phyloP scores from a whole-genome alignment of 352 stramenopile species.

The Phytophthora europaea region DNA sequence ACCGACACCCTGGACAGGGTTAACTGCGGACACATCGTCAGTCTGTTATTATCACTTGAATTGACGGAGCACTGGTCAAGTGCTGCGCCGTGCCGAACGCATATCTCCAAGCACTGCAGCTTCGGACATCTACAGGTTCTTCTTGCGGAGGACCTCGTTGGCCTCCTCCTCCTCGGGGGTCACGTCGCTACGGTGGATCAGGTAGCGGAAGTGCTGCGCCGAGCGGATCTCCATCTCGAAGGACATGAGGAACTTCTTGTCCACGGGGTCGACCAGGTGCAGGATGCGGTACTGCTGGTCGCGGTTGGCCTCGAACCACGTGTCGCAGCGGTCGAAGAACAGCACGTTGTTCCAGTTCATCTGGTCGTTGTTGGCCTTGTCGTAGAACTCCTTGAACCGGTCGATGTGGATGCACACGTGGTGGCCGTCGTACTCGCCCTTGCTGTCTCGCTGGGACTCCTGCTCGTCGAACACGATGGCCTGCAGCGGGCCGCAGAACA shows the following conservation, averaged over 20 bases:
- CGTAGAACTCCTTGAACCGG: slow-evolving; percentile 73
- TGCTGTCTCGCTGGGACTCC: slow-evolving; percentile 58
- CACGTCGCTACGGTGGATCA: slow-evolving; percentile 68
- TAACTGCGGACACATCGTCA: slow-evolving; percentile 19
- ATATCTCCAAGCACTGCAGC: slow-evolving; percentile 14
- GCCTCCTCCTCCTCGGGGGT: slow-evolving; percentile 59
- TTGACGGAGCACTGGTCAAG: slow-evolving; percentile 29
- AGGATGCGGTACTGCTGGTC: slow-evolving; percentile 83
- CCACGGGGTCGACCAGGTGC: slow-evolving; percentile 68
- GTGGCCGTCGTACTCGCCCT: slow-evolving; percentile 79
- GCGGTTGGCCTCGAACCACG: slow-evolving; percentile 68
- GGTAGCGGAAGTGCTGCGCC: slow-evolving; percentile 73
- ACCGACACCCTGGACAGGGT: background rate
- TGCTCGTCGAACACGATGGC: slow-evolving; percentile 74
- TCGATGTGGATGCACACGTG: slow-evolving; percentile 83
- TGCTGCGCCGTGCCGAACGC: slow-evolving; percentile 26
- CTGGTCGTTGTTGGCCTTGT: slow-evolving; percentile 61
- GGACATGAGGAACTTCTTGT: slow-evolving; percentile 71
- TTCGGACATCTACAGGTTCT: slow-evolving; percentile 55
- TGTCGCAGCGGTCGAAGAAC: slow-evolving; percentile 80
- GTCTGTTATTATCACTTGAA: slow-evolving; percentile 38
- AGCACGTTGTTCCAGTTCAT: slow-evolving; percentile 82
- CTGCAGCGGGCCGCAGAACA: slow-evolving; percentile 68
- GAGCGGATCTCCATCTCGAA: slow-evolving; percentile 83
- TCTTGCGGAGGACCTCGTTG: slow-evolving; percentile 68